phyloP scores from a whole-genome alignment of 345 rosid genomes.

The Gossypium bickii region DNA sequence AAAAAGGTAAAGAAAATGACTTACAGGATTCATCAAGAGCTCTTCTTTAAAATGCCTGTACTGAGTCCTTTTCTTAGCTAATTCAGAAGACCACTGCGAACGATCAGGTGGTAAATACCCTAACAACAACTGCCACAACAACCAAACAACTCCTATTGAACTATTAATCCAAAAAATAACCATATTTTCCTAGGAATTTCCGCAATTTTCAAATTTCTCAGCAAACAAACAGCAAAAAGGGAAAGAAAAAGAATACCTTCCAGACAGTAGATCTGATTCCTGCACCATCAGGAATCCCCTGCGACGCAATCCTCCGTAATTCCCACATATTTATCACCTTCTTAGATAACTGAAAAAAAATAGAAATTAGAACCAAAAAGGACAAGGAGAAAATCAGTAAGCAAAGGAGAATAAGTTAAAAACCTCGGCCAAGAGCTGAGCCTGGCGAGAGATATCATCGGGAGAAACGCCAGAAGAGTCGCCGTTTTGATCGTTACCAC shows the following conservation, averaged over 20 bases:
- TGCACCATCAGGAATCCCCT: slow-evolving; percentile 80
- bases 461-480: slow-evolving; percentile 32
- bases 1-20: background rate
- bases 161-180: background rate
- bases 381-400: background rate
- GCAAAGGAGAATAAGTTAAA: background rate
- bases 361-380: slow-evolving; percentile 4
- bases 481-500: slow-evolving; percentile 29
- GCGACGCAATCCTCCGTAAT: slow-evolving; percentile 71
- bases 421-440: slow-evolving; percentile 83
- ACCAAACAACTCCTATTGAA: background rate
- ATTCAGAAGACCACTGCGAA: slow-evolving; percentile 68
- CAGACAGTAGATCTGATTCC: slow-evolving; percentile 84
- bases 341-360: slow-evolving; percentile 55
- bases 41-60: slow-evolving; percentile 85
- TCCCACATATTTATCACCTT: slow-evolving; percentile 75
- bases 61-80: slow-evolving; percentile 85
- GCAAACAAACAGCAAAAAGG: background rate
- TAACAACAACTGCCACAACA: slow-evolving; percentile 64
- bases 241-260: slow-evolving; percentile 49
- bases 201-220: background rate
- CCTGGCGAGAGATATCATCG: slow-evolving; percentile 71
- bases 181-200: background rate
- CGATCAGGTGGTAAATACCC: slow-evolving; percentile 84
- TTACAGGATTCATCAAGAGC: slow-evolving; percentile 89